Evolutionary conservation across 1,284 basidiomycete species (phyloP).

Genomic region (Ceratobasidium sp.): DNA sequence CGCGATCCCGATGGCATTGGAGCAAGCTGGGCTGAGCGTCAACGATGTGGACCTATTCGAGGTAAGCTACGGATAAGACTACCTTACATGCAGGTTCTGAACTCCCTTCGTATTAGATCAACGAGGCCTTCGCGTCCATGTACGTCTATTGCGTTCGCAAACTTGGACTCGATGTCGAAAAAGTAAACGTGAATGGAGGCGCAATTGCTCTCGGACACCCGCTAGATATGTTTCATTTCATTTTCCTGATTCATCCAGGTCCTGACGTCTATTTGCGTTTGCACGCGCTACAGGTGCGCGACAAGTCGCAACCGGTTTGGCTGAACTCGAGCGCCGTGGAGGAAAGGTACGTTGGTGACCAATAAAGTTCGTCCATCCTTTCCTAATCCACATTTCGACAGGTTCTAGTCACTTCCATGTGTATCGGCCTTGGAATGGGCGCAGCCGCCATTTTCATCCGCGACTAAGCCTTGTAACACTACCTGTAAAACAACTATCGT

Average conservation of each 20-base stretch:
- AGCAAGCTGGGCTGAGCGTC: conserved; percentile 72
- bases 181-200: conserved; percentile 82
- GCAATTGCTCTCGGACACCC: conserved; percentile 91
- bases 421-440: conserved; percentile 88
- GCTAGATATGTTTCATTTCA: conserved; percentile 74
- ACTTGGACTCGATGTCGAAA: conserved; percentile 58
- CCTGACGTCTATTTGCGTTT: conserved; percentile 49
- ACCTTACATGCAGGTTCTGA: not conserved
- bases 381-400: not conserved
- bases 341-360: conserved; percentile 70
- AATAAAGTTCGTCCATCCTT: not conserved
- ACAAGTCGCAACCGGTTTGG: conserved; percentile 88
- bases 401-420: conserved; percentile 63
- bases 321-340: conserved; percentile 81
- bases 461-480: conserved; percentile 58
- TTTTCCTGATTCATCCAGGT: not conserved
- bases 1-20: conserved; percentile 79
- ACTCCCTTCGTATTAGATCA: conserved; percentile 63
- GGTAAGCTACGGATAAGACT: conserved; percentile 58
- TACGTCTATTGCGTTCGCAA: conserved; percentile 80
- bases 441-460: conserved; percentile 87
- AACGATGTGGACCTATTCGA: conserved; percentile 87
- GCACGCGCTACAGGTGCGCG: conserved; percentile 88
- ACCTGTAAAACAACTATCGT: not conserved
- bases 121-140: conserved; percentile 82